These are phyloP conservation scores for Melampsora americana DNA, from an alignment of 1,284 basidiomycete species.

Conservation along the genomic window DNA sequence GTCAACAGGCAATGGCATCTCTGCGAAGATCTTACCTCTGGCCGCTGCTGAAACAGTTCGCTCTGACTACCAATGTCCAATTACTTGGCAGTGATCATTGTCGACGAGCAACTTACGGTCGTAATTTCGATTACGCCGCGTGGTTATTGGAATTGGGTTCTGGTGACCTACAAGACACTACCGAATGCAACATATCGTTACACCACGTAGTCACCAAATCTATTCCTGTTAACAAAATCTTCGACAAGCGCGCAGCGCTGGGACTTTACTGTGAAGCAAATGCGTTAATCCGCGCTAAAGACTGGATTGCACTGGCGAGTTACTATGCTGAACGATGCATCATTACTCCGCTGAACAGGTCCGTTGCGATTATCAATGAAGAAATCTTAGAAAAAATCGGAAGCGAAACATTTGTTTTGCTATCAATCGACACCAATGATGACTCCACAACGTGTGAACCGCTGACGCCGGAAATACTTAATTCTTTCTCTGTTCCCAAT, in stretches of 20 bases:
- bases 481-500: too few relatives aligned
- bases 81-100: neutral
- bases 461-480: neutral
- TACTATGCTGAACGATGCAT: neutral
- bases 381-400: neutral
- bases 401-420: neutral
- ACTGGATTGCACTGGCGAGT: neutral
- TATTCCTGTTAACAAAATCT: too few relatives aligned
- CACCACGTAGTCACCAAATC: too few relatives aligned
- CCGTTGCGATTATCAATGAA: neutral
- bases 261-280: too few relatives aligned
- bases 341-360: neutral
- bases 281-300: too few relatives aligned
- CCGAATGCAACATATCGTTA: neutral
- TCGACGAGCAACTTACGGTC: too few relatives aligned
- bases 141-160: neutral
- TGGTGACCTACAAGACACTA: neutral
- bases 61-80: neutral
- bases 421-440: slow-evolving; percentile 3
- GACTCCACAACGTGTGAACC: too few relatives aligned
- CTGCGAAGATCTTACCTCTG: neutral
- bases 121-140: neutral
- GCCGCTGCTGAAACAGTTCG: neutral
- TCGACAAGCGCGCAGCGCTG: too few relatives aligned
- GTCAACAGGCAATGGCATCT: neutral